Percentiles rank a stretch among this genome's conserved stretches.
Evolutionary conservation across 331 rosid genomes (phyloP).

Genomic region (Rhamnella rubrinervis): DNA sequence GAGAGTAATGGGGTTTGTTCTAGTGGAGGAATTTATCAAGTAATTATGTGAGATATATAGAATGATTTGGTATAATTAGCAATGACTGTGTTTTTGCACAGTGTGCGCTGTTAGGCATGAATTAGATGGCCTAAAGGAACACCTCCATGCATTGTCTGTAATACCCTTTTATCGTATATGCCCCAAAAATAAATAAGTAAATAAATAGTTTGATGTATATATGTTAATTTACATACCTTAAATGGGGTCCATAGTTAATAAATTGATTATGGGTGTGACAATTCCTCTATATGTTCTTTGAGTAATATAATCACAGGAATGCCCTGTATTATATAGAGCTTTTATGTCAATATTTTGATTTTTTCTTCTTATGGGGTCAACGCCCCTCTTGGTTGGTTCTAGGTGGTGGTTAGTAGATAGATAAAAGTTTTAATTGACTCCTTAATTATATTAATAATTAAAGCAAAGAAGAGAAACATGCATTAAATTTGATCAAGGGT

Average conservation of each 20-base stretch:
- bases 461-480: no score
- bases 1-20: constrained; percentile 9
- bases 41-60: constrained; percentile 26
- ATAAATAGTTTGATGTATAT: no score
- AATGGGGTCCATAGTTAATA: not conserved
- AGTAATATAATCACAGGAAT: no score
- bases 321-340: not conserved
- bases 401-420: not conserved
- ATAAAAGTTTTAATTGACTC: no score
- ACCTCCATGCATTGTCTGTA: not conserved
- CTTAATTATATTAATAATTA: no score
- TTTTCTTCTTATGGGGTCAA: not conserved
- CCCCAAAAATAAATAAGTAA: no score
- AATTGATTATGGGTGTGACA: not conserved
- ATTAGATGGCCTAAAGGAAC: constrained; percentile 34
- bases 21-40: constrained; percentile 29
- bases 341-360: not conserved
- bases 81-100: constrained; percentile 37
- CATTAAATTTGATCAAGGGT: no score
- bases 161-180: not conserved
- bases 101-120: constrained; percentile 41
- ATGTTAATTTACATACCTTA: no score
- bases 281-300: no score
- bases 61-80: constrained; percentile 46
- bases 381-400: not conserved